Evolutionary conservation across 2,329 filamentous ascomycete species (phyloP).

Genomic region (Corniculantispora saksenae): DNA sequence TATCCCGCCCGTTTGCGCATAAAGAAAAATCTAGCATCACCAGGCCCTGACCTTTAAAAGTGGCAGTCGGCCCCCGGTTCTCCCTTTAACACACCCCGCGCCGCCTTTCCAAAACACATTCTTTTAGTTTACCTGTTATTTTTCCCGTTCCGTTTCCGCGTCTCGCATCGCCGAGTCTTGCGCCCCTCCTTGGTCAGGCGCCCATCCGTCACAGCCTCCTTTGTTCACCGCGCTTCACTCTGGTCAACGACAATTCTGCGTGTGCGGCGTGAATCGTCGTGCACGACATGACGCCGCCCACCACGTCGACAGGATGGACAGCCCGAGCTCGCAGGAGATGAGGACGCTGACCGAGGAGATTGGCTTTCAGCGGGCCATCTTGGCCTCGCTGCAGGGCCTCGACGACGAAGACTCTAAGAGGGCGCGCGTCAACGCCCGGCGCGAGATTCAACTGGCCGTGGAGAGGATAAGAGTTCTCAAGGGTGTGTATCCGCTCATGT

Average conservation of each 20-base stretch:
- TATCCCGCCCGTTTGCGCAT: neutral
- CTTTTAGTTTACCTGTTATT: neutral
- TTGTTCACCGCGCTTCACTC: neutral
- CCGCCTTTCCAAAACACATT: neutral
- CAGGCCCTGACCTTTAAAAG: neutral
- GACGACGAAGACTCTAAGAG: slow-evolving; percentile 5
- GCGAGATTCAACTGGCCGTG: neutral
- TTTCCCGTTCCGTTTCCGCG: neutral
- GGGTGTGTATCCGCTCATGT: neutral
- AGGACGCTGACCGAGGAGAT: slow-evolving; percentile 42
- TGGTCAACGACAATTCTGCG: neutral
- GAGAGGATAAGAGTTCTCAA: neutral
- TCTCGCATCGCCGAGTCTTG: neutral
- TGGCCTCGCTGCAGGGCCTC: slow-evolving; percentile 40
- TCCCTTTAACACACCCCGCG: neutral
- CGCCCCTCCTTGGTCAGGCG: neutral
- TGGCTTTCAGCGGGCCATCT: slow-evolving; percentile 43
- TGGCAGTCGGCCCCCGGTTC: too few species aligned
- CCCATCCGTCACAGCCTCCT: neutral
- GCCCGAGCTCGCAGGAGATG: slow-evolving; percentile 21
- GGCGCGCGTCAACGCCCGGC: neutral
- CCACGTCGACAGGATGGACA: slow-evolving; percentile 25
- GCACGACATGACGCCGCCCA: slow-evolving; percentile 18
- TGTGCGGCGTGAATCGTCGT: slow-evolving; percentile 3
- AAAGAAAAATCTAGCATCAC: neutral